Evolutionary conservation across 495 filamentous ascomycete species (phyloP).

Genomic region (Talaromyces proteolyticus): DNA sequence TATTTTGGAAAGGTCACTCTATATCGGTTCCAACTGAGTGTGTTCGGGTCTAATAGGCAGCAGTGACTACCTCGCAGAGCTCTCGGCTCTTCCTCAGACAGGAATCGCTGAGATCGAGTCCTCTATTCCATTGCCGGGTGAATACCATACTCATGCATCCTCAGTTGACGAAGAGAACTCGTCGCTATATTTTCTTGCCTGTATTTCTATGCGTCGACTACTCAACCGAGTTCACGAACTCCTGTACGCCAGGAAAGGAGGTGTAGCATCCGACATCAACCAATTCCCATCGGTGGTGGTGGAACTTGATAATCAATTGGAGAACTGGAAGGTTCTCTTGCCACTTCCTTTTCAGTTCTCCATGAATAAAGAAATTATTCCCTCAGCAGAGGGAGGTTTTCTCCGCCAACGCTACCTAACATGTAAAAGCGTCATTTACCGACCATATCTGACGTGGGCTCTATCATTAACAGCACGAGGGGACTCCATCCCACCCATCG

Average conservation of each 20-base stretch:
- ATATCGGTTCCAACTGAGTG: neutral
- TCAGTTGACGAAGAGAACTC: slow-evolving; percentile 15
- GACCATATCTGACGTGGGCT: slow-evolving; percentile 38
- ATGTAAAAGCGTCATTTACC: slow-evolving; percentile 40
- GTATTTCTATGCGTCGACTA: slow-evolving; percentile 32
- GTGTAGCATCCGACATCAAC: slow-evolving; percentile 23
- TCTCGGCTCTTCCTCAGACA: slow-evolving; percentile 34
- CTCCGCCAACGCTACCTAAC: slow-evolving; percentile 39
- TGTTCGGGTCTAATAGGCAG: neutral
- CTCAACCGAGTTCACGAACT: slow-evolving; percentile 26
- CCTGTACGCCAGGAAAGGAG: slow-evolving; percentile 18
- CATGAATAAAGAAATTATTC: slow-evolving; percentile 14
- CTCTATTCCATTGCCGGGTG: slow-evolving; percentile 29
- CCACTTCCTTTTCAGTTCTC: slow-evolving; percentile 31
- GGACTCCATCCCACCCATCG: slow-evolving; percentile 12
- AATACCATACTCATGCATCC: slow-evolving; percentile 15
- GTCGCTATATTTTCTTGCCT: slow-evolving; percentile 26
- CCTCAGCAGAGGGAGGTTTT: slow-evolving; percentile 31
- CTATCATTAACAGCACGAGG: slow-evolving; percentile 20
- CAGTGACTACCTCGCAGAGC: slow-evolving; percentile 23
- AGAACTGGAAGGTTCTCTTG: slow-evolving; percentile 35
- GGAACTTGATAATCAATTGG: slow-evolving; percentile 37
- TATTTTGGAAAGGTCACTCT: slow-evolving; percentile 31
- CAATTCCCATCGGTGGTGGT: slow-evolving; percentile 32
- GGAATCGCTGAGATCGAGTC: slow-evolving; percentile 40